A percentile compares a stretch with the other conserved stretches of the same genome.
Conservation (phyloP, 192 early-diverging fungal genomes). For the Chytriomyces sp. region DNA sequence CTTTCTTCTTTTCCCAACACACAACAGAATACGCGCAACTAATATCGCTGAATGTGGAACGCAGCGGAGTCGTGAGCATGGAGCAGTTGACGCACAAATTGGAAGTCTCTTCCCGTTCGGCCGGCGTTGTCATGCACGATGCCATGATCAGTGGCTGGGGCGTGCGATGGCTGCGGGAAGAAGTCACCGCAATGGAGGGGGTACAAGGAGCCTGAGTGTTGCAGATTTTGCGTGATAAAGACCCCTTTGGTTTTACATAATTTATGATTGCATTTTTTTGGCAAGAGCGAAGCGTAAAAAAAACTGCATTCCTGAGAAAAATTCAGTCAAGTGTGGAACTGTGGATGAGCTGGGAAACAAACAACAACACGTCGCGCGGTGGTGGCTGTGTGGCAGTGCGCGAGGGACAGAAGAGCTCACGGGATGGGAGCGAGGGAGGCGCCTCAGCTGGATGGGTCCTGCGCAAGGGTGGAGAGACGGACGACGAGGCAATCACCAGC, state of each 20-base stretch:
- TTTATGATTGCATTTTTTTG: neutral
- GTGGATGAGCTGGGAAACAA: too few relatives aligned
- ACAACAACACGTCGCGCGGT: too few relatives aligned
- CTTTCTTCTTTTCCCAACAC: constrained; percentile 37
- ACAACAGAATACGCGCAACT: constrained; percentile 3
- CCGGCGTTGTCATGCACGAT: neutral
- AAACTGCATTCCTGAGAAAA: too few relatives aligned
- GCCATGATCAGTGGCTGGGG: constrained; percentile 16
- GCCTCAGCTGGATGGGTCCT: too few relatives aligned
- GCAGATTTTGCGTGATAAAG: neutral
- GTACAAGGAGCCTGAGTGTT: neutral
- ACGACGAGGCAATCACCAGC: too few relatives aligned
- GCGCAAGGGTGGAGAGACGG: too few relatives aligned
- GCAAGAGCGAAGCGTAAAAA: too few relatives aligned
- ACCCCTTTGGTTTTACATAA: neutral
- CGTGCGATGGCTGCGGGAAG: neutral
- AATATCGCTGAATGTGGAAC: constrained; percentile 23
- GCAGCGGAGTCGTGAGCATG: constrained; percentile 4
- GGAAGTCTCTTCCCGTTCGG: neutral
- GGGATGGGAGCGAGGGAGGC: too few relatives aligned
- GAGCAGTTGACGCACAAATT: neutral
- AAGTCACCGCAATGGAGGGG: neutral
- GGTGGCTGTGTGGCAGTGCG: too few relatives aligned
- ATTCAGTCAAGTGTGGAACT: too few relatives aligned
- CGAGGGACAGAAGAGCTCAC: too few relatives aligned